These are phyloP conservation scores for Dacryopinax primogenitus DNA, from an alignment of 768 basidiomycete genomes.

Conservation along the genomic window DNA sequence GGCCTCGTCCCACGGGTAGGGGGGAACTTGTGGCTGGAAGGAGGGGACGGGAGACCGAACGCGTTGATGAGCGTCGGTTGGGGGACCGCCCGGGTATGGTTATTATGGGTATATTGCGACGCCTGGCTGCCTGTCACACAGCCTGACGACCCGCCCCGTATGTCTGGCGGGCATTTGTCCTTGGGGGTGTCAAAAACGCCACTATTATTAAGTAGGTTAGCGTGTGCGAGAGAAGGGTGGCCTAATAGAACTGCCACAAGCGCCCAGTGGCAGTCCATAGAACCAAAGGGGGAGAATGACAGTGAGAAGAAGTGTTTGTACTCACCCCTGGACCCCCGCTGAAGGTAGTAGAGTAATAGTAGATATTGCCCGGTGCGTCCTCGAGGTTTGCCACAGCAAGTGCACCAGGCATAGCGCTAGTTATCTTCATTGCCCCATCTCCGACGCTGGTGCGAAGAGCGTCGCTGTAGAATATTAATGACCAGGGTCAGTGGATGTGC, in stretches of 20 bases:
- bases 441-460: slow-evolving; percentile 83
- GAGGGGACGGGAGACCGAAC: slow-evolving; percentile 5
- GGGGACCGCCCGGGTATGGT: too few relatives aligned
- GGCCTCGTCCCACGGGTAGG: too few relatives aligned
- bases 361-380: slow-evolving; percentile 61
- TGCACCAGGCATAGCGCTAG: slow-evolving; percentile 54
- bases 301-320: slow-evolving; percentile 15
- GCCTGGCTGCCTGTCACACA: slow-evolving; percentile 90
- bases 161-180: slow-evolving; percentile 83
- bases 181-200: slow-evolving; percentile 91
- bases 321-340: slow-evolving; percentile 83
- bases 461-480: slow-evolving; percentile 62
- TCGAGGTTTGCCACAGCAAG: slow-evolving; percentile 77
- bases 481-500: not conserved
- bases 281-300: not conserved
- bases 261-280: slow-evolving; percentile 9
- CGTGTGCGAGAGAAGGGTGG: slow-evolving; percentile 7
- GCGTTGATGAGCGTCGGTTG: not conserved
- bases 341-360: slow-evolving; percentile 88
- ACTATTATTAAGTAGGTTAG: slow-evolving; percentile 34
- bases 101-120: slow-evolving; percentile 6
- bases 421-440: slow-evolving; percentile 67
- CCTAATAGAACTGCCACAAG: slow-evolving; percentile 7
- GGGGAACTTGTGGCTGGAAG: slow-evolving; percentile 10
- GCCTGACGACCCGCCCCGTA: slow-evolving; percentile 71